Percentiles rank a stretch among this genome's conserved stretches.
Conservation (phyloP, 1,284 basidiomycete species). For the Ganoderma boninense region DNA sequence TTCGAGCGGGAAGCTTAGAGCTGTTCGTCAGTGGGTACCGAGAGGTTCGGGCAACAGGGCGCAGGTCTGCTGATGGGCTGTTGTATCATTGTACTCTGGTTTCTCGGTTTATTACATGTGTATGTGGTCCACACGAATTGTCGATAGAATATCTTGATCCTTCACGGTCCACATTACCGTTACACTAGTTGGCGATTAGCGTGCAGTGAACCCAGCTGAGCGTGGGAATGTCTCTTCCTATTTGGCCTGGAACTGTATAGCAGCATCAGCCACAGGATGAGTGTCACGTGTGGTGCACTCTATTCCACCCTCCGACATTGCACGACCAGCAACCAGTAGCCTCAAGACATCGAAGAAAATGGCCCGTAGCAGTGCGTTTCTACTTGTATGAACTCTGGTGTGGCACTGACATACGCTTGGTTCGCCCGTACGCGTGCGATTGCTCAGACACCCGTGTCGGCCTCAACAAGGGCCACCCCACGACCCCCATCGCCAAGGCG, state of each 20-base stretch:
- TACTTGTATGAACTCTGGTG: constrained; percentile 1
- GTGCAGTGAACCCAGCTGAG: not conserved
- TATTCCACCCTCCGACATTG: constrained; percentile 31
- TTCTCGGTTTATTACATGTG: constrained; percentile 8
- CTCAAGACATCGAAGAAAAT: constrained; percentile 72
- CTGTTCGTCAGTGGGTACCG: constrained; percentile 55
- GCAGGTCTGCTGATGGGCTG: constrained; percentile 31
- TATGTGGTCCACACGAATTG: not conserved
- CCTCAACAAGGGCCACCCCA: constrained; percentile 93
- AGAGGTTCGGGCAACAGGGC: constrained; percentile 30
- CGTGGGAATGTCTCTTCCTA: not conserved
- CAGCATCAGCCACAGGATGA: constrained; percentile 44
- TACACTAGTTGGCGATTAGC: not conserved
- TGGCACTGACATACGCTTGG: constrained; percentile 15
- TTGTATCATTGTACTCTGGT: constrained; percentile 24
- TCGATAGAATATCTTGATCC: constrained; percentile 8
- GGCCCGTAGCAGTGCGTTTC: constrained; percentile 71
- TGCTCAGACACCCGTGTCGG: constrained; percentile 87
- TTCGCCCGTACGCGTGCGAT: constrained; percentile 6
- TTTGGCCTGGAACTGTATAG: constrained; percentile 52
- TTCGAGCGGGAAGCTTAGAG: constrained; percentile 54
- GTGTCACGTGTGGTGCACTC: constrained; percentile 37
- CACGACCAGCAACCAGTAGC: constrained; percentile 47
- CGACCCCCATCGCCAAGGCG: constrained; percentile 85
- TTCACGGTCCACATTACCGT: not conserved